A percentile compares a stretch with the other conserved stretches of the same genome.
Evolutionary conservation across 352 stramenopile genomes (phyloP).

Genomic region (Halophytophthora polymorphica): DNA sequence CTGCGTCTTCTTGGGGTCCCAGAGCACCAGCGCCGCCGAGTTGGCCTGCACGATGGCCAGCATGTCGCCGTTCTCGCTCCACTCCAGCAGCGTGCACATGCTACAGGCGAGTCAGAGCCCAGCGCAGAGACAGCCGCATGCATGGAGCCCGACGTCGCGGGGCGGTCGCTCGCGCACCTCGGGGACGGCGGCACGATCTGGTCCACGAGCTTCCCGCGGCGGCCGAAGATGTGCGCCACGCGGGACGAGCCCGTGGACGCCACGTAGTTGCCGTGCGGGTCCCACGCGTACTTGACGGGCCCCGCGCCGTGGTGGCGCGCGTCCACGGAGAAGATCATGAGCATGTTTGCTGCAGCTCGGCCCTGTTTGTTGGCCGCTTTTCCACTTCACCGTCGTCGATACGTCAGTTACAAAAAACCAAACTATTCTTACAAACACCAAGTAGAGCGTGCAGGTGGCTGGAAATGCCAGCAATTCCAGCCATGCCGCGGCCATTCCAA

Average conservation of each 20-base stretch:
- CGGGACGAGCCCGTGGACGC: conserved; percentile 72
- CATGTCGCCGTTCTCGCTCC: conserved; percentile 64
- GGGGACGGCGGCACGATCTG: conserved; percentile 76
- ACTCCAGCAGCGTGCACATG: conserved; percentile 72
- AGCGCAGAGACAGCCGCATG: conserved; percentile 4
- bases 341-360: conserved; percentile 27
- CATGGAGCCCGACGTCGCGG: neutral
- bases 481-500: no score
- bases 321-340: conserved; percentile 82
- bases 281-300: conserved; percentile 78
- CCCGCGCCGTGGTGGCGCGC: conserved; percentile 68
- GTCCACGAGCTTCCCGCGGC: conserved; percentile 69
- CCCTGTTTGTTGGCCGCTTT: neutral
- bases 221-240: conserved; percentile 72
- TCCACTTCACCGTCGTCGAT: neutral
- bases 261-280: conserved; percentile 71
- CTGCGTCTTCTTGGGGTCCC: conserved; percentile 58
- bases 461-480: no score
- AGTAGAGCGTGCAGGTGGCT: no score
- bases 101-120: conserved; percentile 13
- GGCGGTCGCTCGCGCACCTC: conserved; percentile 26
- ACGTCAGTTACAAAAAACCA: no score
- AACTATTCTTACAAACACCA: no score
- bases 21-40: conserved; percentile 65
- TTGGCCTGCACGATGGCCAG: conserved; percentile 78